These are phyloP conservation scores for Phytophthora foliorum DNA, from an alignment of 352 stramenopile genomes.

Conservation along the genomic window DNA sequence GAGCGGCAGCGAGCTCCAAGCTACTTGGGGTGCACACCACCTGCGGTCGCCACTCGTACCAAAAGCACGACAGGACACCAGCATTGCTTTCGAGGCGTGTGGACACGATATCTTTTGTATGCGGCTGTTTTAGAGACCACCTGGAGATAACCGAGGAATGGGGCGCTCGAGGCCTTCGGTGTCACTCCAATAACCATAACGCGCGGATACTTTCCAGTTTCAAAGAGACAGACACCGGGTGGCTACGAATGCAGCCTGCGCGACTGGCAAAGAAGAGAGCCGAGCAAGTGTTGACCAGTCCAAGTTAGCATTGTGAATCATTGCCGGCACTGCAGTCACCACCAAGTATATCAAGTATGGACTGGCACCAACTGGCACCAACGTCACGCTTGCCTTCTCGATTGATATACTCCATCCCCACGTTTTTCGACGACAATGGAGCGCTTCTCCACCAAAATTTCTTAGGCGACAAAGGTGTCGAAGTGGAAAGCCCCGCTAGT, in stretches of 20 bases:
- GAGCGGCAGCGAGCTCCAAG: background rate
- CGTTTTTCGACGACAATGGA: slow-evolving; percentile 1
- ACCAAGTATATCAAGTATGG: slow-evolving; percentile 4
- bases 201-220: slow-evolving; percentile 2
- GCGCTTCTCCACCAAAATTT: slow-evolving; percentile 23
- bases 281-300: slow-evolving; percentile 19
- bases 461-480: background rate
- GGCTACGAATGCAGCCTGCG: slow-evolving; percentile 1
- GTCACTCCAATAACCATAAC: background rate
- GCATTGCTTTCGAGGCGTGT: background rate
- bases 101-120: slow-evolving; percentile 17
- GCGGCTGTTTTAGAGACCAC: slow-evolving; percentile 14
- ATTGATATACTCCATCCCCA: slow-evolving; percentile 17
- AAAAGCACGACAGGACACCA: slow-evolving; percentile 5
- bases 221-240: slow-evolving; percentile 21
- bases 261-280: slow-evolving; percentile 18
- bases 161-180: background rate
- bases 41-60: background rate
- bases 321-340: background rate
- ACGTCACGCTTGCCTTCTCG: slow-evolving; percentile 9
- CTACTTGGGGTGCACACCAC: background rate
- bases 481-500: background rate
- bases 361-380: slow-evolving; percentile 5
- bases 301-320: background rate
- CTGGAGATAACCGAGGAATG: slow-evolving; percentile 5